Evolutionary conservation across 495 filamentous ascomycete genomes (phyloP), one percentile per base, ranked within the genome.

Genomic region (Daldinia decipiens): DNA sequence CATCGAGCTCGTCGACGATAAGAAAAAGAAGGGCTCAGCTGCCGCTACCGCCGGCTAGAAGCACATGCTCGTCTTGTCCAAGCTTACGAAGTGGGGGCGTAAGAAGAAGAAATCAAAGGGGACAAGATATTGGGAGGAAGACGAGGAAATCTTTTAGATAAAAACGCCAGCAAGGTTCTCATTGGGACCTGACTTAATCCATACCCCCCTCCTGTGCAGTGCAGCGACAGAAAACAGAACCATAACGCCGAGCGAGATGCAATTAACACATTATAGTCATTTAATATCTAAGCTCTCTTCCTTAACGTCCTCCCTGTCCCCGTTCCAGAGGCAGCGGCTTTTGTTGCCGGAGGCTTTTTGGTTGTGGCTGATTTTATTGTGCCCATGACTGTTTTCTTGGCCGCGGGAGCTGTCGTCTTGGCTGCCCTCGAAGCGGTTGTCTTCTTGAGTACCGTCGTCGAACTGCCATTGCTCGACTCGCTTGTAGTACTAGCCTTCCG

Each of bases 1-100:
- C 81, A 91, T 98, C 66, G 96, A 98, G 79, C 80, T 93, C 70
- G 87, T 98, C 13, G 94, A 97, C 80, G 93, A 96, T 77, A 95
- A 94, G 87, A 95, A 95, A 86, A 95, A 94, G 86, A 93, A 93
- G 85, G 82, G 79, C 59, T 77, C 72, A 27, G 73, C 40, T 59
- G 77, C 68, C 63, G 78, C 73, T 34, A 76, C 50, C 59, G 77
- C 68, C 56, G 73, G 72, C 29, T 70, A 59, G 34, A 51, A 55
- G 27, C 26, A 40, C 4, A 11, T 11, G 51, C 0, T 3, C 13
- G 26, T 53, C 29, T 31, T 36, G 19, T 32, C 24, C 47, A 6
- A 57, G 64, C 50, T 68, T 64, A 52, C 58, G 36, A 56, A 62
- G 32, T 15, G n/a, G 43, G 27, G 9, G 38, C 26, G 31, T 8